Percentiles rank a stretch among this genome's conserved stretches.
Evolutionary conservation across 768 basidiomycete genomes (phyloP).

Genomic region (Psilocybe sp.): DNA sequence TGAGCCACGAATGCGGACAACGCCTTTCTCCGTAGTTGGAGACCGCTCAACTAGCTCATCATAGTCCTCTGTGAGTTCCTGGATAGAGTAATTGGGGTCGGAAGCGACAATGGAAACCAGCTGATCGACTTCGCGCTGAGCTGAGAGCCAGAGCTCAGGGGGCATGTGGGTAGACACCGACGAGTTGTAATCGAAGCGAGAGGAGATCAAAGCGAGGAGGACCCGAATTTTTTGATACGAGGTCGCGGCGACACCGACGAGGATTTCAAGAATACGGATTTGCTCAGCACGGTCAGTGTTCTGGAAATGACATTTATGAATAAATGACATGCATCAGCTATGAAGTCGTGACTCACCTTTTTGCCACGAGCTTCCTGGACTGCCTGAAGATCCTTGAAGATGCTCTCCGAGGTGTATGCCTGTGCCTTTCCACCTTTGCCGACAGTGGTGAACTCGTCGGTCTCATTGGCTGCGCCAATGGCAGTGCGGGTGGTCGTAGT

Average conservation of each 20-base stretch:
- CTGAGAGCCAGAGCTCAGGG: conserved; percentile 83
- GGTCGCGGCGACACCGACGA: conserved; percentile 82
- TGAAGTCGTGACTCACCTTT: conserved; percentile 59
- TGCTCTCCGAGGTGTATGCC: conserved; percentile 77
- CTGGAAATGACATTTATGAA: conserved; percentile 37
- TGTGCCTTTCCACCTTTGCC: conserved; percentile 86
- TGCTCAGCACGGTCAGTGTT: conserved; percentile 96
- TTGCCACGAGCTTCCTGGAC: conserved; percentile 94
- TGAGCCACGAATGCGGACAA: conserved; percentile 89
- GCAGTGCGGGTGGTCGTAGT: conserved; percentile 33
- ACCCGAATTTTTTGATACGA: conserved; percentile 94
- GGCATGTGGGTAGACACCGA: conserved; percentile 88
- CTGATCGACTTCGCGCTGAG: conserved; percentile 85
- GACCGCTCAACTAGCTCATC: conserved; percentile 85
- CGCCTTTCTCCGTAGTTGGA: conserved; percentile 66
- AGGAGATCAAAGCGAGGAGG: conserved; percentile 88
- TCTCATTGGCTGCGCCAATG: conserved; percentile 39
- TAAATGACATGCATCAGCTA: background rate
- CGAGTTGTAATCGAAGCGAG: conserved; percentile 96
- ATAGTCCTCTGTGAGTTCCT: conserved; percentile 86
- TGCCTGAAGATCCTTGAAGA: conserved; percentile 89
- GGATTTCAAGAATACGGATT: conserved; percentile 84
- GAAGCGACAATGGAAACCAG: conserved; percentile 76
- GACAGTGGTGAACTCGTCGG: conserved; percentile 84
- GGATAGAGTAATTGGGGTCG: conserved; percentile 76